These are phyloP conservation scores for Phragmites australis DNA, from an alignment of 176 grass and related monocot species.

Conservation along the genomic window DNA sequence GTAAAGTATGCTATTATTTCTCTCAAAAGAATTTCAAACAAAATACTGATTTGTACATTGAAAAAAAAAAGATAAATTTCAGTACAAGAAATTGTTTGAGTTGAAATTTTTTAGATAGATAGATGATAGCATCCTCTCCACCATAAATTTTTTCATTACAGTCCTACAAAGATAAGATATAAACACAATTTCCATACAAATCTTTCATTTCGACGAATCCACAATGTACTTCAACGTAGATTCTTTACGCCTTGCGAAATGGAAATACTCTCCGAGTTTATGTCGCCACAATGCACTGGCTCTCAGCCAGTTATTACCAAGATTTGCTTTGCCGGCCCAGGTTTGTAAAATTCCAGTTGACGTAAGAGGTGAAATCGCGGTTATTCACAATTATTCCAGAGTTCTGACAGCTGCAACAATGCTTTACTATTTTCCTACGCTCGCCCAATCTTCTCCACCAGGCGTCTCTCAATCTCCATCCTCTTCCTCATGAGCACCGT, in stretches of 20 bases:
- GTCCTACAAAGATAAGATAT: neutral
- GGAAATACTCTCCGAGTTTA: neutral
- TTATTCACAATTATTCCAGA: conserved; percentile 5
- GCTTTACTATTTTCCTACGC: conserved; percentile 36
- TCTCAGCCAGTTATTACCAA: neutral
- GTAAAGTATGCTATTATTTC: no score
- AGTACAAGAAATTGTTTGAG: no score
- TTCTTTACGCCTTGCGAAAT: neutral
- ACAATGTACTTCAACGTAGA: neutral
- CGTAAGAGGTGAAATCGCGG: neutral
- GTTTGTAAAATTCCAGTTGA: neutral
- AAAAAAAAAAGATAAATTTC: no score
- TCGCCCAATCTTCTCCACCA: conserved; percentile 68
- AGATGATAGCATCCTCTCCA: no score
- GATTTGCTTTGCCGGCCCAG: neutral
- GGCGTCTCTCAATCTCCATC: conserved; percentile 73
- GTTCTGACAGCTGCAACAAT: neutral
- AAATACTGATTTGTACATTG: no score
- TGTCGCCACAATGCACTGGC: neutral
- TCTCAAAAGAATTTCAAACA: no score
- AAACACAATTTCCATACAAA: neutral
- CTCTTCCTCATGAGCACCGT: conserved; percentile 70
- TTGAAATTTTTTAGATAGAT: no score
- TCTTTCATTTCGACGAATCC: neutral
- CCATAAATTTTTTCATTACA: no score